phyloP scores from a whole-genome alignment of 164 flowering plant genomes.

The Nymphaea colorata region DNA sequence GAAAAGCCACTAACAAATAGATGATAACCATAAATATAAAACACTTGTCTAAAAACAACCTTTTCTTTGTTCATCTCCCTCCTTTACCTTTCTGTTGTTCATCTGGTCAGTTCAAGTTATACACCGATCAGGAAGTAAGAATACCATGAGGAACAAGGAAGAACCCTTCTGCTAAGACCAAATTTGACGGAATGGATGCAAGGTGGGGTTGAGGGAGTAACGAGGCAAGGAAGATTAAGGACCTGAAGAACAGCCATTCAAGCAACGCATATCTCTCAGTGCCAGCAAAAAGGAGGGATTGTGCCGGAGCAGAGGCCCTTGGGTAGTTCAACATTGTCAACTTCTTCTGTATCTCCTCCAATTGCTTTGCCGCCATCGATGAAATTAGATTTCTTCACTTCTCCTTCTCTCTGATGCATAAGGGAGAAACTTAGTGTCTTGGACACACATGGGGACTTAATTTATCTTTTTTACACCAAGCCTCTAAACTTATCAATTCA shows the following conservation, averaged over 20 bases:
- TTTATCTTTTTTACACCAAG: too few relatives aligned
- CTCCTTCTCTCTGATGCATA: not conserved
- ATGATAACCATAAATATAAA: too few relatives aligned
- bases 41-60: too few relatives aligned
- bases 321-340: slow-evolving; percentile 55
- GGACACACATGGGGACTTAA: too few relatives aligned
- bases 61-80: too few relatives aligned
- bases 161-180: not conserved
- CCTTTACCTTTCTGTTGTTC: too few relatives aligned
- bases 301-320: slow-evolving; percentile 85
- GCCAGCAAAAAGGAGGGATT: slow-evolving; percentile 95
- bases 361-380: slow-evolving; percentile 51
- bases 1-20: too few relatives aligned
- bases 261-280: slow-evolving; percentile 96
- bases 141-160: not conserved
- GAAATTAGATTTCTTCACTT: not conserved
- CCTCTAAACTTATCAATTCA: too few relatives aligned
- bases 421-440: too few relatives aligned
- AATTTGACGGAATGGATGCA: too few relatives aligned
- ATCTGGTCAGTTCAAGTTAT: too few relatives aligned
- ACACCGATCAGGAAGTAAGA: not conserved
- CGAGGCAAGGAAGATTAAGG: not conserved
- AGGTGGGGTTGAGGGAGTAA: not conserved
- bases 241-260: slow-evolving; percentile 96
- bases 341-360: slow-evolving; percentile 71